These are phyloP conservation scores for Colletotrichum noveboracense DNA, from an alignment of 2,329 filamentous ascomycete genomes.

Conservation along the genomic window DNA sequence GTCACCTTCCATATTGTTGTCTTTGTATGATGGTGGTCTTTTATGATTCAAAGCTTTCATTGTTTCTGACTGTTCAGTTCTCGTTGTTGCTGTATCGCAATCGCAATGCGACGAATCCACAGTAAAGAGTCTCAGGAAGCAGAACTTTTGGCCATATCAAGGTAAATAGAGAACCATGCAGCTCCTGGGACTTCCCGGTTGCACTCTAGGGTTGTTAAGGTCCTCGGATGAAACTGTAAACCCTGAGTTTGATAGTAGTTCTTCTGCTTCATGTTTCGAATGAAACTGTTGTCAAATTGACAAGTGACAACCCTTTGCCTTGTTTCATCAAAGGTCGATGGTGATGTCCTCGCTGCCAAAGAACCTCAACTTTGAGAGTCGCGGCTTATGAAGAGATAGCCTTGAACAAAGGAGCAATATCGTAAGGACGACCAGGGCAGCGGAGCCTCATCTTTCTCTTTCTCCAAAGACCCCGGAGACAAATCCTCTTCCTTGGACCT, in stretches of 20 bases:
- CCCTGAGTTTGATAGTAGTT: neutral
- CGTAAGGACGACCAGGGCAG: neutral
- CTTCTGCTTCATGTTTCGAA: neutral
- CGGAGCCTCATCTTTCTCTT: neutral
- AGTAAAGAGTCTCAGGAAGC: neutral
- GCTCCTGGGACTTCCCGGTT: neutral
- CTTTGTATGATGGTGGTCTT: neutral
- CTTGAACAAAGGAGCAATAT: neutral
- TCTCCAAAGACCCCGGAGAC: neutral
- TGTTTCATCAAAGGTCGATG: neutral
- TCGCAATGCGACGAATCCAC: neutral
- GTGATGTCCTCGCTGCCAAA: neutral
- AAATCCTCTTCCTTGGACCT: neutral
- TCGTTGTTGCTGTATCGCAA: neutral
- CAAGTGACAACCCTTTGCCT: neutral
- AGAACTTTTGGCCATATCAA: neutral
- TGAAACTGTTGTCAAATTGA: neutral
- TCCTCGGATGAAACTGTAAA: neutral
- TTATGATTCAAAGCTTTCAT: neutral
- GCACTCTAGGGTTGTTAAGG: neutral
- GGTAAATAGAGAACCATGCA: neutral
- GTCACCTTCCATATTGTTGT: neutral
- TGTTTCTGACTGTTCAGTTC: neutral
- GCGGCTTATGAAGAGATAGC: neutral
- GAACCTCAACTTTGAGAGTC: neutral